phyloP scores from a whole-genome alignment of 129 eudicot genomes.

The Lonicera japonica region DNA sequence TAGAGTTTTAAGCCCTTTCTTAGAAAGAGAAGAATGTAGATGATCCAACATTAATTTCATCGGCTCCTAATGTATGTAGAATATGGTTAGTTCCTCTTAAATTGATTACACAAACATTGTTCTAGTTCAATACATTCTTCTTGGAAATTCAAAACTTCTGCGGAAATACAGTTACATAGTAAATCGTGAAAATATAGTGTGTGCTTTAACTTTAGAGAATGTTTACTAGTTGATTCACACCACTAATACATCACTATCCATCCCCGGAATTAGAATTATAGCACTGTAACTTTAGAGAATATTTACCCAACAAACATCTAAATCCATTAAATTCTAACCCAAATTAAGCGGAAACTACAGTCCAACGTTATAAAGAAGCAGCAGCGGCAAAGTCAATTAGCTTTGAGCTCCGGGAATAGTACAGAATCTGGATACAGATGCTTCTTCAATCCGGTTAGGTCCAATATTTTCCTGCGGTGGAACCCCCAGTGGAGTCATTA shows the following conservation, averaged over 20 bases:
- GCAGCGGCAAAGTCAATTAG: background rate
- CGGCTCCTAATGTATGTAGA: background rate
- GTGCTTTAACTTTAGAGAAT: too few species aligned
- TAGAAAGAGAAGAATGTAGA: conserved; percentile 10
- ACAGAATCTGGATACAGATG: conserved; percentile 21
- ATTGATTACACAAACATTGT: background rate
- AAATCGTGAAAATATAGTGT: too few species aligned
- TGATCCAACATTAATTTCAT: background rate
- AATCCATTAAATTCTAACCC: too few species aligned
- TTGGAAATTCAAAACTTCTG: too few species aligned
- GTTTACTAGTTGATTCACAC: too few species aligned
- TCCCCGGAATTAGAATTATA: too few species aligned
- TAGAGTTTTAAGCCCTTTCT: background rate
- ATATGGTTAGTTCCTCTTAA: background rate
- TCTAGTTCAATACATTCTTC: conserved; percentile 2
- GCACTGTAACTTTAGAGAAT: too few species aligned
- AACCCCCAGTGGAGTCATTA: conserved; percentile 16
- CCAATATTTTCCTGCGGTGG: conserved; percentile 26
- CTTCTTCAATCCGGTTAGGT: conserved; percentile 21
- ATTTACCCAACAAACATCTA: too few species aligned
- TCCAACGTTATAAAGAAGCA: background rate
- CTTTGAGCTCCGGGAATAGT: conserved; percentile 16
- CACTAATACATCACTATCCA: too few species aligned
- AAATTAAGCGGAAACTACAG: too few species aligned
- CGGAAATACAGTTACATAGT: too few species aligned